phyloP scores from a whole-genome alignment of 2,329 filamentous ascomycete species.

The Neofusicoccum laricinum region DNA sequence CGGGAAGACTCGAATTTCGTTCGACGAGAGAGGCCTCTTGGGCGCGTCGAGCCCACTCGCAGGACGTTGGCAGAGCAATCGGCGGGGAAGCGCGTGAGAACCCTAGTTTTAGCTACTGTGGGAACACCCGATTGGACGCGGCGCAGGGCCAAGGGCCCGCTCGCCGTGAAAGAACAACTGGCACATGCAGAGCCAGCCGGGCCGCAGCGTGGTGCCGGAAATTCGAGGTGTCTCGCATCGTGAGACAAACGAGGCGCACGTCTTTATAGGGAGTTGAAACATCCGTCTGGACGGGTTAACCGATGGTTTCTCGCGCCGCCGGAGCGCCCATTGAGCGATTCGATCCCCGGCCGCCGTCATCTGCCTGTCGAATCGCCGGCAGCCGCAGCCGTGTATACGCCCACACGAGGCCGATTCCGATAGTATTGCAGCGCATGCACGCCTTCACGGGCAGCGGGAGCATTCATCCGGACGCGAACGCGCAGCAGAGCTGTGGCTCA shows the following conservation, averaged over 20 bases:
- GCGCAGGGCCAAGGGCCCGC: neutral
- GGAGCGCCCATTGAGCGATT: too few species aligned
- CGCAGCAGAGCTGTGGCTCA: too few species aligned
- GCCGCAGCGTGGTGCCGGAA: too few species aligned
- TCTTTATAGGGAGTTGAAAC: neutral
- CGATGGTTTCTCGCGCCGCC: too few species aligned
- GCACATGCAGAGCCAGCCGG: neutral
- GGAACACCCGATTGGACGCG: conserved; percentile 1
- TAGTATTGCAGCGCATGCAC: too few species aligned
- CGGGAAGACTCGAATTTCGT: neutral
- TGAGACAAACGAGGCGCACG: neutral
- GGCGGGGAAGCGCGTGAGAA: conserved; percentile 11
- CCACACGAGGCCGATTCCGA: too few species aligned
- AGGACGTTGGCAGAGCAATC: conserved; percentile 12
- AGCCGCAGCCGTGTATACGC: neutral
- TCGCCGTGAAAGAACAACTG: conserved; percentile 3
- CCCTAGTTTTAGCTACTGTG: conserved; percentile 1
- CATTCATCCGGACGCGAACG: too few species aligned
- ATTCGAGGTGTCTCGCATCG: neutral
- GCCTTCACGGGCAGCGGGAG: too few species aligned
- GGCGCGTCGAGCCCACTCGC: conserved; percentile 6
- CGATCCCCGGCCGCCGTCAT: neutral
- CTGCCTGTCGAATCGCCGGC: neutral
- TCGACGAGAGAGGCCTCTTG: conserved; percentile 2
- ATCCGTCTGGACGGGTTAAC: too few species aligned